Conservation (phyloP, 2,329 filamentous ascomycete genomes). For the Alternaria panax region DNA sequence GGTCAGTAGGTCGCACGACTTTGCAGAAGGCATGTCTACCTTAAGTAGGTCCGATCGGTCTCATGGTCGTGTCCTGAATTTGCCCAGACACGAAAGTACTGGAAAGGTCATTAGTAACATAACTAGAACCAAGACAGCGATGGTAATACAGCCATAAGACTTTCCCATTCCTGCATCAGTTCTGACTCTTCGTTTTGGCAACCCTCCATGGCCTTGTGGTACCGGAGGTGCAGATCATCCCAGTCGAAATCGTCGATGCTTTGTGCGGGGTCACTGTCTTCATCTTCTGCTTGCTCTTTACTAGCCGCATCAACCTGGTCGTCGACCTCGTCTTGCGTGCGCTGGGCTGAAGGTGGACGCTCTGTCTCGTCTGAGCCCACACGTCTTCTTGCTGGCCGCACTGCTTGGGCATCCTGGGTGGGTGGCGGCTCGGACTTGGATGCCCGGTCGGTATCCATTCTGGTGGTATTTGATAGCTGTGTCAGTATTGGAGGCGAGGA, state of each 20-base stretch:
- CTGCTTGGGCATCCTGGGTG: slow-evolving; percentile 16
- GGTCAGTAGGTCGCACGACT: not conserved
- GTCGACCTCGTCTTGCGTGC: slow-evolving; percentile 15
- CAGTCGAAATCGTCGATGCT: slow-evolving; percentile 71
- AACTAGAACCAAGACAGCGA: not conserved
- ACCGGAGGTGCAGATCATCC: slow-evolving; percentile 76
- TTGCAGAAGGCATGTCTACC: slow-evolving; percentile 56
- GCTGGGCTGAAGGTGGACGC: slow-evolving; percentile 39
- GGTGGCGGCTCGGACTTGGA: slow-evolving; percentile 21
- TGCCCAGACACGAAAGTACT: slow-evolving; percentile 86
- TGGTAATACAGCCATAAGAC: slow-evolving; percentile 48
- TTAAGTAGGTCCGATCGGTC: slow-evolving; percentile 77
- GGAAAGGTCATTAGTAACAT: slow-evolving; percentile 17
- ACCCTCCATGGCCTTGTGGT: slow-evolving; percentile 69
- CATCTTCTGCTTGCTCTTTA: slow-evolving; percentile 20
- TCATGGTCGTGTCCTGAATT: slow-evolving; percentile 75
- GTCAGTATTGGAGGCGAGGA: slow-evolving; percentile 27
- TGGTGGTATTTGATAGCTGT: not conserved
- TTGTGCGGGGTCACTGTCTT: slow-evolving; percentile 37
- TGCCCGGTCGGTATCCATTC: slow-evolving; percentile 25
- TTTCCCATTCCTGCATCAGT: slow-evolving; percentile 71
- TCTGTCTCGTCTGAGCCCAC: slow-evolving; percentile 34
- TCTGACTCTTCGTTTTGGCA: slow-evolving; percentile 70
- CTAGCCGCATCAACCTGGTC: slow-evolving; percentile 17
- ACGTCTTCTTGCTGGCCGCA: slow-evolving; percentile 15